Conservation (phyloP, 208 protist genomes). For the Trypanosoma lewisi region DNA sequence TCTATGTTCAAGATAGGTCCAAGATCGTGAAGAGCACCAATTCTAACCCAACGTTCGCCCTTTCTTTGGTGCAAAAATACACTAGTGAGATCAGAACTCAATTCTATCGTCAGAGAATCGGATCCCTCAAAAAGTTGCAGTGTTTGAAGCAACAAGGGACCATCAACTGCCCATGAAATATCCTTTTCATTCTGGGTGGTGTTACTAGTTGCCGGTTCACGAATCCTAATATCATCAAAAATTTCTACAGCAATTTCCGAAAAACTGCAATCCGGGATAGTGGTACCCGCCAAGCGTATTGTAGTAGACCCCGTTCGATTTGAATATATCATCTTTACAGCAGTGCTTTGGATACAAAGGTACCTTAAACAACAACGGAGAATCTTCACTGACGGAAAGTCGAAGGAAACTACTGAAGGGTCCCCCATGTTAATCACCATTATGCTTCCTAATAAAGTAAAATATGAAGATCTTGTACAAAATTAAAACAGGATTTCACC, state of each 20-base stretch:
- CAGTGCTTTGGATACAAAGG: constrained; percentile 17
- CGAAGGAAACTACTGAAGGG: constrained; percentile 13
- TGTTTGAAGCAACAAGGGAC: constrained; percentile 32
- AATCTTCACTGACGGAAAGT: constrained; percentile 22
- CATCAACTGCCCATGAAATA: constrained; percentile 49
- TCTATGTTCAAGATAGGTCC: constrained; percentile 56
- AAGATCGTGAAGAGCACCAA: constrained; percentile 61
- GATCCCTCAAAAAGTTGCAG: constrained; percentile 49
- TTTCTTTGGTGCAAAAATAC: constrained; percentile 42
- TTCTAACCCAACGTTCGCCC: constrained; percentile 31
- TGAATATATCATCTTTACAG: constrained; percentile 15
- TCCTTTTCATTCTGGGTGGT: constrained; percentile 14
- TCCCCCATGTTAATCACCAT: constrained; percentile 6
- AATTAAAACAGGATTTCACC: constrained; percentile 2
- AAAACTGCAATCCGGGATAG: constrained; percentile 57
- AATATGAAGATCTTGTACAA: background rate
- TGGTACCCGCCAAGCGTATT: constrained; percentile 33
- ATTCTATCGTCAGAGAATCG: constrained; percentile 39
- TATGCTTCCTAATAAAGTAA: background rate
- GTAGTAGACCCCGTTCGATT: constrained; percentile 5
- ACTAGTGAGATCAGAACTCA: constrained; percentile 34
- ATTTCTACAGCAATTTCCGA: constrained; percentile 33
- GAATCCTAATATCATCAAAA: background rate
- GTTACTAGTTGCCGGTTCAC: background rate
- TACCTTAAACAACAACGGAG: constrained; percentile 25